A percentile compares a stretch with the other conserved stretches of the same genome.
These are phyloP conservation scores for Penicillium lividum DNA, from an alignment of 495 filamentous ascomycete genomes.

Conservation along the genomic window DNA sequence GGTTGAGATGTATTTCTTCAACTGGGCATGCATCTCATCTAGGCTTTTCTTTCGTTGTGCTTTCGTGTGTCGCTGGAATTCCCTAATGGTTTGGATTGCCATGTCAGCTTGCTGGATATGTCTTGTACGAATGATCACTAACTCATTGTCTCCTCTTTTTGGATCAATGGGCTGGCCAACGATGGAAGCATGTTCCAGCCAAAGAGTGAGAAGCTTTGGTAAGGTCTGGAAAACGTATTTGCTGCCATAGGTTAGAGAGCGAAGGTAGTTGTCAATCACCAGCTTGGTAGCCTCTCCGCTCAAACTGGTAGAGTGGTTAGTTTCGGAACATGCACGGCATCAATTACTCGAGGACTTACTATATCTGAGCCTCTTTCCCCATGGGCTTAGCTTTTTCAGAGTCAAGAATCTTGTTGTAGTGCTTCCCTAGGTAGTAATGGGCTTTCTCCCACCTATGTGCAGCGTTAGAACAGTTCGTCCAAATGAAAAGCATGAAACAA, in stretches of 20 bases:
- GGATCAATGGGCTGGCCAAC: constrained; percentile 67
- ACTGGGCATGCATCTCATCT: constrained; percentile 65
- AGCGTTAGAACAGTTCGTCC: constrained; percentile 11
- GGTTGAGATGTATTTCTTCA: constrained; percentile 67
- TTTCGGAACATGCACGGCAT: neutral
- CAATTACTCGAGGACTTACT: constrained; percentile 29
- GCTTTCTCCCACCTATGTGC: constrained; percentile 83
- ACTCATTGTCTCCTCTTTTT: constrained; percentile 62
- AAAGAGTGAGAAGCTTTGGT: constrained; percentile 85
- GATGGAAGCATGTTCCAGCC: constrained; percentile 85
- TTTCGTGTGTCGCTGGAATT: constrained; percentile 57
- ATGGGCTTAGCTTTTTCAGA: constrained; percentile 76
- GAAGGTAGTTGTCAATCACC: constrained; percentile 88
- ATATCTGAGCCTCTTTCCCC: constrained; percentile 60
- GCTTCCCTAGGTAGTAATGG: constrained; percentile 93
- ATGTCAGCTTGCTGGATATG: neutral
- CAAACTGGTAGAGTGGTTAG: constrained; percentile 31
- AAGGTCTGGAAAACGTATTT: constrained; percentile 96
- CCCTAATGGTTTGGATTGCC: constrained; percentile 28
- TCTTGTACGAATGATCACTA: constrained; percentile 13
- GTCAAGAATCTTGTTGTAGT: constrained; percentile 96
- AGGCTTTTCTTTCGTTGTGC: constrained; percentile 65
- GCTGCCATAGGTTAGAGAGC: constrained; percentile 80
- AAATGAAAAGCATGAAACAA: constrained; percentile 3
- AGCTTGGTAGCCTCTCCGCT: constrained; percentile 83